Percentiles rank a stretch among this genome's conserved stretches.
These are phyloP conservation scores for Strigomonas galati DNA, from an alignment of 208 protist genomes.

Conservation along the genomic window DNA sequence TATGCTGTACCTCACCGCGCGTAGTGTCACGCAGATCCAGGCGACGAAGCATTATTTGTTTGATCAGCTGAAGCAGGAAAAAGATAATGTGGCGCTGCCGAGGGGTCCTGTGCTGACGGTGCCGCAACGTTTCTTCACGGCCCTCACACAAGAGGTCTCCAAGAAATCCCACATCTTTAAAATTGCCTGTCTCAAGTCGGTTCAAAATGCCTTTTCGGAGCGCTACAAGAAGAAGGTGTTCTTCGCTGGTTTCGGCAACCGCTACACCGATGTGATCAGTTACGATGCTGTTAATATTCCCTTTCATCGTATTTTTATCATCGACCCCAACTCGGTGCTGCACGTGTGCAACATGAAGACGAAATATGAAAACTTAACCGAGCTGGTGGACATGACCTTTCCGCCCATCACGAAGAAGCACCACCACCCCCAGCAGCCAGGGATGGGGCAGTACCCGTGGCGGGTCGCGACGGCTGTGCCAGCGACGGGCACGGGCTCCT, in stretches of 20 bases:
- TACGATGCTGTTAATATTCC: constrained; percentile 80
- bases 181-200: constrained; percentile 71
- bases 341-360: constrained; percentile 71
- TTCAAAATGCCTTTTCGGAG: constrained; percentile 79
- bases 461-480: background rate
- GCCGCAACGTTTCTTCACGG: constrained; percentile 82
- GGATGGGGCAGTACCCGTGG: background rate
- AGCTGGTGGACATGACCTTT: constrained; percentile 84
- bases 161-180: constrained; percentile 92
- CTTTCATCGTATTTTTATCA: constrained; percentile 84
- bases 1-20: constrained; percentile 90
- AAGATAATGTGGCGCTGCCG: constrained; percentile 45
- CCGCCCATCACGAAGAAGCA: constrained; percentile 36
- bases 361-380: constrained; percentile 72
- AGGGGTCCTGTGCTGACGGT: constrained; percentile 87
- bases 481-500: background rate
- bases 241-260: constrained; percentile 92
- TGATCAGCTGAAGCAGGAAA: constrained; percentile 68
- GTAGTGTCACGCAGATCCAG: constrained; percentile 85
- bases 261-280: constrained; percentile 84
- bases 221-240: constrained; percentile 56
- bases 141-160: constrained; percentile 86
- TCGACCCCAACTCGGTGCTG: constrained; percentile 76
- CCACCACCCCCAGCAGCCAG: background rate
- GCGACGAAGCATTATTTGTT: constrained; percentile 83